These are phyloP conservation scores for Fraxinus angustifolia DNA, from an alignment of 305 asterid genomes.

Conservation along the genomic window DNA sequence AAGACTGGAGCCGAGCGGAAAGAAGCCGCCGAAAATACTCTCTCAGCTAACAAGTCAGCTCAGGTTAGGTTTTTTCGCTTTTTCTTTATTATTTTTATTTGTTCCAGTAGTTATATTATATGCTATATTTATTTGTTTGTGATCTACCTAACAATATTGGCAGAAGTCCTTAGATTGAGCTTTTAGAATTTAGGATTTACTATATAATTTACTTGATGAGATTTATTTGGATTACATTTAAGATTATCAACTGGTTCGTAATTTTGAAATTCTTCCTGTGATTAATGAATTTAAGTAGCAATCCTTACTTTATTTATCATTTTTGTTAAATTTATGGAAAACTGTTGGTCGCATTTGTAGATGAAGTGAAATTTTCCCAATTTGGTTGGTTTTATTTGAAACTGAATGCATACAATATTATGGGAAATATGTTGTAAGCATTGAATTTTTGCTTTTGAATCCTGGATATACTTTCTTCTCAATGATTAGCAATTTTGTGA, in stretches of 20 bases:
- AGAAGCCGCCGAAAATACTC: no score
- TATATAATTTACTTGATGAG: background rate
- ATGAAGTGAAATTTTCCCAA: background rate
- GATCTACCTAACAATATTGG: no score
- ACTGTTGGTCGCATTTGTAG: background rate
- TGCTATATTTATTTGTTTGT: no score
- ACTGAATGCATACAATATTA: background rate
- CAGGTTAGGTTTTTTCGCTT: no score
- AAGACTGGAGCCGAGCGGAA: no score
- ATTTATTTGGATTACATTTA: background rate
- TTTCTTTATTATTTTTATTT: no score
- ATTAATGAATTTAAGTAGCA: background rate
- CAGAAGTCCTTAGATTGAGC: background rate
- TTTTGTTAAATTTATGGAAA: background rate
- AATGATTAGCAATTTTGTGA: background rate
- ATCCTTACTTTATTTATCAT: background rate
- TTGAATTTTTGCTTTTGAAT: background rate
- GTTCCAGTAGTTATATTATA: no score
- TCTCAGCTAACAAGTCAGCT: no score
- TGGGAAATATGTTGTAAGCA: background rate
- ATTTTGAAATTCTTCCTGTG: background rate
- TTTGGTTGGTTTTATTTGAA: background rate
- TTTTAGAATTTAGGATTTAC: background rate
- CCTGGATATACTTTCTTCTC: background rate
- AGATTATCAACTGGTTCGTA: background rate